phyloP scores from a whole-genome alignment of 306 rosid species.

The Fragaria vesca region DNA sequence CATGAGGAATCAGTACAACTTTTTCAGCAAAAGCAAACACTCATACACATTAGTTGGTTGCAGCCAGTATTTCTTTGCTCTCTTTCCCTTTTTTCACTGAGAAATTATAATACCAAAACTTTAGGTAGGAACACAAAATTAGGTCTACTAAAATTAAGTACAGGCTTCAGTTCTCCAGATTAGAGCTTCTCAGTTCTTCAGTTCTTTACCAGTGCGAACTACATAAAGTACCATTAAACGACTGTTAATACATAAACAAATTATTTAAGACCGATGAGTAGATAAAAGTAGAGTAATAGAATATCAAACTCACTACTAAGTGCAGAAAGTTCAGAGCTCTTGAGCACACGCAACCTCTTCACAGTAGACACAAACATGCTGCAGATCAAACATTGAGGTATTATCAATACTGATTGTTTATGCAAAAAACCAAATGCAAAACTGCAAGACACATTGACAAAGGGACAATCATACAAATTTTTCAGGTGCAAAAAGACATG shows the following conservation, averaged over 20 bases:
- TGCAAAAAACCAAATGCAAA: slow-evolving; percentile 8
- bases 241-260: not conserved
- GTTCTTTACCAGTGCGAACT: slow-evolving; percentile 45
- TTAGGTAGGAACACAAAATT: slow-evolving; percentile 16
- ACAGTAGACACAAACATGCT: slow-evolving; percentile 89
- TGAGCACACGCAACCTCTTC: slow-evolving; percentile 81
- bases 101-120: slow-evolving; percentile 31
- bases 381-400: slow-evolving; percentile 28
- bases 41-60: slow-evolving; percentile 32
- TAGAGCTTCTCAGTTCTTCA: slow-evolving; percentile 24
- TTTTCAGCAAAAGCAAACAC: slow-evolving; percentile 31
- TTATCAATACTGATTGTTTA: not conserved
- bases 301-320: slow-evolving; percentile 53
- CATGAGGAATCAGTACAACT: slow-evolving; percentile 17
- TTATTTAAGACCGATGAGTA: not conserved
- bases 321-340: slow-evolving; percentile 70
- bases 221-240: slow-evolving; percentile 9
- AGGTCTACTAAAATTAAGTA: slow-evolving; percentile 25
- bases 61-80: not conserved
- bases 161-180: slow-evolving; percentile 25
- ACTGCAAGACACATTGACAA: not conserved
- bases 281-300: not conserved
- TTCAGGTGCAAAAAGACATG: slow-evolving; percentile 9
- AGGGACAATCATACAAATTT: not conserved
- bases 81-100: slow-evolving; percentile 1